A percentile compares a stretch with the other conserved stretches of the same genome.
These are phyloP conservation scores for Exophiala bonariae DNA, from an alignment of 2,329 filamentous ascomycete genomes.

Conservation along the genomic window DNA sequence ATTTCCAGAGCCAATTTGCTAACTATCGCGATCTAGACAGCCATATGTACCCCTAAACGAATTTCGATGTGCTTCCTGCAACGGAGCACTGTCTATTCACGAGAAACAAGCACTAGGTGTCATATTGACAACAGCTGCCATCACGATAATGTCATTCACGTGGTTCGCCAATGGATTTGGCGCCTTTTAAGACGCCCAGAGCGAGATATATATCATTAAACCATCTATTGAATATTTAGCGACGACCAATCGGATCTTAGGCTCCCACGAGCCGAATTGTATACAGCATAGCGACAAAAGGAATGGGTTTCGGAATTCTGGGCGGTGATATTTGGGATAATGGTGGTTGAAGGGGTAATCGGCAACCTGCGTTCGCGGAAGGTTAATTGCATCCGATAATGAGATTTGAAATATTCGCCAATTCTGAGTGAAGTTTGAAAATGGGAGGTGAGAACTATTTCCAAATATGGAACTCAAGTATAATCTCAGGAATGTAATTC, in stretches of 20 bases:
- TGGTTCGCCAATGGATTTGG: constrained; percentile 49
- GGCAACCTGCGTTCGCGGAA: constrained; percentile 2
- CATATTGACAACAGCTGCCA: constrained; percentile 54
- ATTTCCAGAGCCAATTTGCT: not conserved
- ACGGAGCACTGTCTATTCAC: constrained; percentile 50
- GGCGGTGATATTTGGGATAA: not conserved
- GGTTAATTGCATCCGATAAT: not conserved
- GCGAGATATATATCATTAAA: constrained; percentile 6
- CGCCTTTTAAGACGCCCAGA: constrained; percentile 20
- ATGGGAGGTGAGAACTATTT: no score
- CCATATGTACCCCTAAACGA: constrained; percentile 38
- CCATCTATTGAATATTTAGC: constrained; percentile 12
- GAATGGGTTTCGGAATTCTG: constrained; percentile 5
- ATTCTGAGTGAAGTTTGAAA: no score
- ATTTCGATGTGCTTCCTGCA: constrained; percentile 58
- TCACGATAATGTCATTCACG: constrained; percentile 60
- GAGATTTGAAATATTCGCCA: not conserved
- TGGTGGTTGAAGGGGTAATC: not conserved
- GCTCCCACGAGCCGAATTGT: constrained; percentile 15
- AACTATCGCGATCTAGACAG: constrained; percentile 16
- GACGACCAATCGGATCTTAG: constrained; percentile 19
- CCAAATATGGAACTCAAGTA: no score
- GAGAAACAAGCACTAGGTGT: constrained; percentile 58
- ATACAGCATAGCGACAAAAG: constrained; percentile 16
- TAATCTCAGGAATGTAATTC: no score